phyloP scores from a whole-genome alignment of 306 rosid species.

The Prunus kanzakura region DNA sequence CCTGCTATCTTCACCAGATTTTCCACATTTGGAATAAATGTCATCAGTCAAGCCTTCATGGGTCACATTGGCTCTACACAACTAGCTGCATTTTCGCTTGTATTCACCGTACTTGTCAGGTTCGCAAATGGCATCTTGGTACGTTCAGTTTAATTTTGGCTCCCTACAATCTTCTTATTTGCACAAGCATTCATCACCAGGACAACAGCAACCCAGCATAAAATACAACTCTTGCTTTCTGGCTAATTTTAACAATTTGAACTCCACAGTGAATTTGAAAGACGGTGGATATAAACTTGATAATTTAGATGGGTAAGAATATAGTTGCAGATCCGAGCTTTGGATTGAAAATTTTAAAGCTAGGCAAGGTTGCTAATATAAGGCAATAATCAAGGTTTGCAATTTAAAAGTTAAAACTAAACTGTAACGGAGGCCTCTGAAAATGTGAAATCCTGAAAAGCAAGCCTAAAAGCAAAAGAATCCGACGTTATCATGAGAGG shows the following conservation, averaged over 20 bases:
- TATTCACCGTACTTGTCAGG: conserved; percentile 42
- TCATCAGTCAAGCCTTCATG: conserved; percentile 44
- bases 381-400: no score
- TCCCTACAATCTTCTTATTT: neutral
- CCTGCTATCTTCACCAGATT: conserved; percentile 54
- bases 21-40: conserved; percentile 42
- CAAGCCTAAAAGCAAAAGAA: no score
- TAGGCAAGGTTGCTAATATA: no score
- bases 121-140: conserved; percentile 57
- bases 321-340: no score
- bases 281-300: neutral
- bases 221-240: neutral
- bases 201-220: neutral
- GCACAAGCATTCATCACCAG: neutral
- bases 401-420: no score
- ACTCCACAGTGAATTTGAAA: neutral
- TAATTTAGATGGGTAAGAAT: no score
- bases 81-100: conserved; percentile 55
- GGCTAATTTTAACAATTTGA: neutral
- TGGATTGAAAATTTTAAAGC: no score
- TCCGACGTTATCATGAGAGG: no score
- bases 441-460: no score
- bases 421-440: no score
- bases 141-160: conserved; percentile 1
- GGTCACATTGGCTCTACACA: conserved; percentile 53